A percentile compares a stretch with the other conserved stretches of the same genome.
Evolutionary conservation across 768 basidiomycete species (phyloP).

Genomic region (Trametes cubensis): DNA sequence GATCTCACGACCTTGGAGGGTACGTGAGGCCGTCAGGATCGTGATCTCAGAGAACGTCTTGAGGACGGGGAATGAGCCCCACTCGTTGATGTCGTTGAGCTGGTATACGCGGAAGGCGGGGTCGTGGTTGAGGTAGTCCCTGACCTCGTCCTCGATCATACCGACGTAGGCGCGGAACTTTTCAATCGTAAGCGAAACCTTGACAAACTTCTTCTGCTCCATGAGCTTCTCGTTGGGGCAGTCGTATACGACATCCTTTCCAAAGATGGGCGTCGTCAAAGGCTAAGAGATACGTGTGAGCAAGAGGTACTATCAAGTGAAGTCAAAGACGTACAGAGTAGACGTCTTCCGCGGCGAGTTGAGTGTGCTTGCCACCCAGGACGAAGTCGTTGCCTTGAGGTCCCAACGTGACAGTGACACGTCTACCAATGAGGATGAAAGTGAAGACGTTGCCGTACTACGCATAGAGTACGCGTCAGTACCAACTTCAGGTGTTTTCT

Average conservation of each 20-base stretch:
- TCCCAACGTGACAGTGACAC: conserved; percentile 88
- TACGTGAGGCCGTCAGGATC: conserved; percentile 91
- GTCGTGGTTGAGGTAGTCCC: conserved; percentile 71
- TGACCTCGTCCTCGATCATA: conserved; percentile 48
- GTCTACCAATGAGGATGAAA: conserved; percentile 86
- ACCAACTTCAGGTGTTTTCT: background rate
- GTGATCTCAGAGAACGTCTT: conserved; percentile 84
- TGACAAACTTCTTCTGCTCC: conserved; percentile 99
- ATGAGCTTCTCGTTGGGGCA: conserved; percentile 95
- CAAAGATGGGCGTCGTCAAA: conserved; percentile 93
- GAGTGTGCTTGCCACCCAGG: conserved; percentile 89
- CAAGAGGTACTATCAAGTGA: background rate
- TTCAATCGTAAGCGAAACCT: conserved; percentile 90
- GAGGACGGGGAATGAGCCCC: conserved; percentile 77
- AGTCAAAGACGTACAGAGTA: conserved; percentile 66
- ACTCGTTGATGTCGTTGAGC: conserved; percentile 67
- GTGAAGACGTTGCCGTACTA: conserved; percentile 98
- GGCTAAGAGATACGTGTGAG: conserved; percentile 51
- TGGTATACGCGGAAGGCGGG: conserved; percentile 63
- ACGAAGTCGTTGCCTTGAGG: conserved; percentile 93
- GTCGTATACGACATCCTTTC: conserved; percentile 97
- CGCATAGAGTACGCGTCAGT: background rate
- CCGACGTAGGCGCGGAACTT: conserved; percentile 83
- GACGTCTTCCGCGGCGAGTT: conserved; percentile 94
- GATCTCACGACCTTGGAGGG: conserved; percentile 92